A percentile compares a stretch with the other conserved stretches of the same genome.
Evolutionary conservation across 106 monocot genomes (phyloP).

Genomic region (Cymbidium sinense): DNA sequence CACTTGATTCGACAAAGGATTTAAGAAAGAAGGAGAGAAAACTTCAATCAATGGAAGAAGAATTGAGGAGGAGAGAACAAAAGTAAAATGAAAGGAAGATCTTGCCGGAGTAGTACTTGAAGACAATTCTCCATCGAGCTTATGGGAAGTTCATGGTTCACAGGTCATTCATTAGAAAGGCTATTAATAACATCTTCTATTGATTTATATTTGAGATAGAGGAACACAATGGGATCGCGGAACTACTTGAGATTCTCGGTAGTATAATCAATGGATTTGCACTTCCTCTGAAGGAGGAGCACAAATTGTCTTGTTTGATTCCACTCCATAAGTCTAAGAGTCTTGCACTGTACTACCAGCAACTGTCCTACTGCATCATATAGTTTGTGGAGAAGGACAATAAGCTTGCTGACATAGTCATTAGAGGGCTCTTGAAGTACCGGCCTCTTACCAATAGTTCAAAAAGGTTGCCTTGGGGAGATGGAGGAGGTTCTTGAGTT

Average conservation of each 20-base stretch:
- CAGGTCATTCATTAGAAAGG: constrained; percentile 20
- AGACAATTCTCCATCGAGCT: constrained; percentile 22
- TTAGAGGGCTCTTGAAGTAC: constrained; percentile 55
- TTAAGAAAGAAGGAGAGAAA: too few relatives aligned
- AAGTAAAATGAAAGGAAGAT: too few relatives aligned
- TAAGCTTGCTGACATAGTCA: too few relatives aligned
- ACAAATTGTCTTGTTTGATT: constrained; percentile 45
- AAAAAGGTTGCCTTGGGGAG: constrained; percentile 30
- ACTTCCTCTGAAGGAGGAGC: constrained; percentile 23
- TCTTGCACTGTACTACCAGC: constrained; percentile 52
- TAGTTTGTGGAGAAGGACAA: too few relatives aligned
- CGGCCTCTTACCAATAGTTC: constrained; percentile 60
- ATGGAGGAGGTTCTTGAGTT: too few relatives aligned
- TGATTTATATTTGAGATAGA: constrained; percentile 23
- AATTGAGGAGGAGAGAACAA: too few relatives aligned
- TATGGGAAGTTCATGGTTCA: constrained; percentile 33
- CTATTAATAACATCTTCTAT: constrained; percentile 24
- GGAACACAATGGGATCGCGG: constrained; percentile 24
- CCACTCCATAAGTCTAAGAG: constrained; percentile 66
- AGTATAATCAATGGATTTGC: constrained; percentile 31
- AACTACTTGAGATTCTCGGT: constrained; percentile 23
- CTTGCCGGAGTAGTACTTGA: too few relatives aligned
- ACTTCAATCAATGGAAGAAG: too few relatives aligned
- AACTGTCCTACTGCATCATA: constrained; percentile 53
- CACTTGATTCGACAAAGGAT: too few relatives aligned